Evolutionary conservation across 345 rosid genomes (phyloP), one percentile per base, ranked within the genome.

Genomic region (Ailanthus altissimus): DNA sequence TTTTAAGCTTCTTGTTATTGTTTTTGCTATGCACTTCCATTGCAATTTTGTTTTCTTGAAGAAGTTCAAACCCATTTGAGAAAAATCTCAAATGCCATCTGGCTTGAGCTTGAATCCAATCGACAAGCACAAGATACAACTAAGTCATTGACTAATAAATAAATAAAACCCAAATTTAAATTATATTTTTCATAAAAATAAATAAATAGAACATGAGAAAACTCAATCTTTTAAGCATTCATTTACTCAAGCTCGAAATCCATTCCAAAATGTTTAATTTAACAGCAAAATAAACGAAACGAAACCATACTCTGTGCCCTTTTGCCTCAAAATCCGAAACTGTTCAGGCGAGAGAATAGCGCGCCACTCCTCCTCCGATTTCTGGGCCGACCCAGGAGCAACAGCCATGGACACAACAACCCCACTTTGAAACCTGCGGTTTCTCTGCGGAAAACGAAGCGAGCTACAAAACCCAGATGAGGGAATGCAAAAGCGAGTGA

Each of bases 361-460:
- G 18, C 91, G 94, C 99, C 99, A 93, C 73, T 96, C 97, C 40
- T 92, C 98, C 73, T 96, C 97, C 1, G 99, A 84, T 83, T 92
- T 96, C 74, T 81, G 88, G 67, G 84, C 82, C 14, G 94, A 80
- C 40, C 88, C 94, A 63, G 90, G 50, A 79, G 87, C 83, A 51
- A 89, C 83, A 57, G 91, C 85, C 98, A 91, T 88, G 64, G 92
- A 85, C 1, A 84, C 74, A 23, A 86, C 74, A 49, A 78, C 67
- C 58, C 90, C 84, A 15, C 90, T 81, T 49, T 85, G 93, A 49
- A 87, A 86, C 70, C 84, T 36, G 65, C 90, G 90, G 21, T 72
- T 78, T 36, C 62, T 74, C 38, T 23, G 72, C 70, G 7, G 80
- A 46, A 78, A 61, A 53, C 7, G 81, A 21, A 74, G 46, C 58